Base-by-base conservation (phyloP, 306 rosid species). In the Lathyrus tuberosus region DNA sequence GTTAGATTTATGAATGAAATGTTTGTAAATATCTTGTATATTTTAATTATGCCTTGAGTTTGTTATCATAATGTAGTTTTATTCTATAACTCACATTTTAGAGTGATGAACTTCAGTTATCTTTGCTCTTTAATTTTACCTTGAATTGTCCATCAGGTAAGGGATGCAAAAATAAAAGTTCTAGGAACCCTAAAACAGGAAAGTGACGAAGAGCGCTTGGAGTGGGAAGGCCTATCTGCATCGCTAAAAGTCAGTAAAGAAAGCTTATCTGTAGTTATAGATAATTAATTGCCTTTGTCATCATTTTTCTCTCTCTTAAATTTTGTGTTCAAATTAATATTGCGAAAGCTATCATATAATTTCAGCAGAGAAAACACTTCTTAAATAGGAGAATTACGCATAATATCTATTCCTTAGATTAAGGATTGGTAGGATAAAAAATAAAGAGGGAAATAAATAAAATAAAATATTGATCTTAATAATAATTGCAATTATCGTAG, bases 151-250 rank as follows among this genome's bases (percentile, higher is more conserved):
- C 43, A 68, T 74, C 85, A 94, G 97, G 92, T 94, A 47, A 92
- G 96, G 69, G 97, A 91, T 78, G 90, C 83, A 10, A 94, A 94
- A 82, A 69, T 94, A 48, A 86, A 91, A 84, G 82, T 94, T 79
- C 84, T 94, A 62, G 83, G 79, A 65, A 80, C 86, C 85, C 86
- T 91, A 64, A 91, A 86, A 70, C 97, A 79, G 76, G 97, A 87
- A 59, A 83, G 40, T 11, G 85, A 83, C 63, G 89, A 91, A 75
- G 98, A 94, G 41, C 33, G 73, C 72, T 73, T 46, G 46, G 96
- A 94, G 70, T 91, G 98, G 97, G 83, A 87, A 74, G 83, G 86
- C 54, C 78, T 94, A 71, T 79, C 96, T 17, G 56, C 83, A 65
- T 76, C 82, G 10, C 96, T 94, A 15, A 94, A 91, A 89, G 98